These are phyloP conservation scores for Leucocoprinus leucothites DNA, from an alignment of 768 basidiomycete species.

Conservation along the genomic window DNA sequence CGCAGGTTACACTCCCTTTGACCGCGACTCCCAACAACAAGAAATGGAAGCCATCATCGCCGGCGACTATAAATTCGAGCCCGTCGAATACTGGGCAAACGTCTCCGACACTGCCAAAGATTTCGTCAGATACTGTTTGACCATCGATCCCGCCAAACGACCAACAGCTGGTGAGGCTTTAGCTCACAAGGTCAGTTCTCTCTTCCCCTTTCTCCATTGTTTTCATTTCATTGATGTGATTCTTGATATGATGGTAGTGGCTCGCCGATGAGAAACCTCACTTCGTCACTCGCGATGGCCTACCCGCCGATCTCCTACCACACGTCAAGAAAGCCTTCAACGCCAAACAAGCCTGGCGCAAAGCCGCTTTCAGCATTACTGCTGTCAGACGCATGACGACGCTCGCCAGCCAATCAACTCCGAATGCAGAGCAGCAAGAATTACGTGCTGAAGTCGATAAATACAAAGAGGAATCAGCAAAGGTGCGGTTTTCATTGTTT, in stretches of 20 bases:
- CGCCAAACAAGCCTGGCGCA: conserved; percentile 85
- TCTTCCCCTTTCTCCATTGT: background rate
- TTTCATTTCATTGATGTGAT: background rate
- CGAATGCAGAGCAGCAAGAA: conserved; percentile 40
- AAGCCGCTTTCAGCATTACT: conserved; percentile 82
- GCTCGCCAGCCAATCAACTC: conserved; percentile 38
- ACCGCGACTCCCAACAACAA: conserved; percentile 80
- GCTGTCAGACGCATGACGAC: conserved; percentile 79
- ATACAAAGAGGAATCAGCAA: conserved; percentile 82
- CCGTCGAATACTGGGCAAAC: conserved; percentile 80
- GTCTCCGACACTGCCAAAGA: conserved; percentile 80
- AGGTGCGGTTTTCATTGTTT: conserved; percentile 20
- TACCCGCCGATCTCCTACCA: conserved; percentile 78
- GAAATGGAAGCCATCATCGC: conserved; percentile 96
- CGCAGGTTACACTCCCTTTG: conserved; percentile 92
- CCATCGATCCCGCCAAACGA: conserved; percentile 75
- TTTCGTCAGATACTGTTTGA: conserved; percentile 83
- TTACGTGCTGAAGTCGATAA: conserved; percentile 58
- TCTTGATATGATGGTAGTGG: conserved; percentile 51
- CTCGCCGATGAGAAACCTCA: conserved; percentile 67
- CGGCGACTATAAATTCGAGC: conserved; percentile 86
- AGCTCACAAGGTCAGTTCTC: conserved; percentile 51
- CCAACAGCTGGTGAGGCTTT: conserved; percentile 77
- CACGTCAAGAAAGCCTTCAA: conserved; percentile 89
- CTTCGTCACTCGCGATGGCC: conserved; percentile 63